A percentile compares a stretch with the other conserved stretches of the same genome.
These are phyloP conservation scores for Vigna unguiculata DNA, from an alignment of 306 rosid species.

Conservation along the genomic window DNA sequence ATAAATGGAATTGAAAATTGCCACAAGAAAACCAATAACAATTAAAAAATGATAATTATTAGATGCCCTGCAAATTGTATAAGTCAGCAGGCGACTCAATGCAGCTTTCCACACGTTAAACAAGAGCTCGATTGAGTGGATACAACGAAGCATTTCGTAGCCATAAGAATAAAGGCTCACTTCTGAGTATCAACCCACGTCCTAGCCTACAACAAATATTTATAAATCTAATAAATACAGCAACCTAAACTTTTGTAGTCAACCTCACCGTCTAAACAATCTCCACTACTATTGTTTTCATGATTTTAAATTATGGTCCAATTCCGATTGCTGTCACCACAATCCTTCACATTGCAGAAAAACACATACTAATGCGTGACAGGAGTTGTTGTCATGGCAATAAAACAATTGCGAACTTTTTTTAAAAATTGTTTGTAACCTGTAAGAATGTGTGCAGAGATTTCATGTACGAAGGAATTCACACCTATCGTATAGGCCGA, in stretches of 20 bases:
- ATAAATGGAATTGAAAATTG: constrained; percentile 30
- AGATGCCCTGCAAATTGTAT: constrained; percentile 40
- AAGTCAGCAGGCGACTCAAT: constrained; percentile 29
- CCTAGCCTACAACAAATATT: neutral
- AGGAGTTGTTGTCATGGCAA: neutral
- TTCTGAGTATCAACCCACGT: constrained; percentile 26
- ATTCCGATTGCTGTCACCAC: neutral
- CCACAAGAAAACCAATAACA: constrained; percentile 26
- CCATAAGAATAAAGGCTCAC: constrained; percentile 14
- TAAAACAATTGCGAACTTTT: neutral
- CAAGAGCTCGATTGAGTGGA: constrained; percentile 21
- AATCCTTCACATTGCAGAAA: neutral
- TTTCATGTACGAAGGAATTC: constrained; percentile 27
- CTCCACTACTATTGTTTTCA: neutral
- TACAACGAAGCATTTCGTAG: constrained; percentile 20
- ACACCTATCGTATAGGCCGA: constrained; percentile 11
- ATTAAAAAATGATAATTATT: constrained; percentile 16
- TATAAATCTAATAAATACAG: constrained; percentile 10
- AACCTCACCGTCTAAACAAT: neutral
- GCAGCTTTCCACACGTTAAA: constrained; percentile 19
- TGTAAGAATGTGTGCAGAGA: constrained; percentile 21
- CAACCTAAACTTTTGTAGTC: constrained; percentile 26
- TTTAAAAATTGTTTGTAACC: constrained; percentile 12
- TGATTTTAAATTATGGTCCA: neutral
- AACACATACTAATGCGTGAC: neutral